These are phyloP conservation scores for Mallotus japonicus DNA, from an alignment of 441 rosid species.

Conservation along the genomic window DNA sequence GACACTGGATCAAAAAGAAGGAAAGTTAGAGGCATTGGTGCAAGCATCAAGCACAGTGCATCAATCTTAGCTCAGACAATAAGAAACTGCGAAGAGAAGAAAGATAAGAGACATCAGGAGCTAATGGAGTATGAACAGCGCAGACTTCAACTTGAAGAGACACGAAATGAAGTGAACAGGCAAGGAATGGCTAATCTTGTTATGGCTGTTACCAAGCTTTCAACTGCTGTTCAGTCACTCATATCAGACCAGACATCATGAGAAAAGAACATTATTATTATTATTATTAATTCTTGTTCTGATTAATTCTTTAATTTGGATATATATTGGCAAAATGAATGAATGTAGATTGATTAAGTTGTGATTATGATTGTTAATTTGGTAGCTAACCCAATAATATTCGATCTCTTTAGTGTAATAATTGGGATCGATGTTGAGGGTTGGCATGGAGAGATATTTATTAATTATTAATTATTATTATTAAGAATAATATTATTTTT, in stretches of 20 bases:
- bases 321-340: too few relatives aligned
- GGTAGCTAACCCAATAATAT: too few relatives aligned
- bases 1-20: constrained; percentile 18
- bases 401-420: too few relatives aligned
- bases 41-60: constrained; percentile 33
- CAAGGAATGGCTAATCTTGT: constrained; percentile 32
- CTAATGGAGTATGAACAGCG: constrained; percentile 38
- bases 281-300: too few relatives aligned
- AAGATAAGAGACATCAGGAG: constrained; percentile 36
- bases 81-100: constrained; percentile 34
- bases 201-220: constrained; percentile 34
- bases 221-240: constrained; percentile 39
- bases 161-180: constrained; percentile 28
- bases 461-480: too few relatives aligned
- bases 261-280: not conserved
- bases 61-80: constrained; percentile 30
- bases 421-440: too few relatives aligned
- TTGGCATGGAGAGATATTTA: too few relatives aligned
- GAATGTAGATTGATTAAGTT: too few relatives aligned
- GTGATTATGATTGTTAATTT: too few relatives aligned
- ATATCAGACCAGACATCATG: constrained; percentile 26
- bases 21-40: constrained; percentile 25
- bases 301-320: not conserved
- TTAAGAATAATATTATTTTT: too few relatives aligned
- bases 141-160: constrained; percentile 33